Evolutionary conservation across 306 rosid genomes (phyloP), one percentile per base, ranked within the genome.

Genomic region (Pterocarpus santalinus): DNA sequence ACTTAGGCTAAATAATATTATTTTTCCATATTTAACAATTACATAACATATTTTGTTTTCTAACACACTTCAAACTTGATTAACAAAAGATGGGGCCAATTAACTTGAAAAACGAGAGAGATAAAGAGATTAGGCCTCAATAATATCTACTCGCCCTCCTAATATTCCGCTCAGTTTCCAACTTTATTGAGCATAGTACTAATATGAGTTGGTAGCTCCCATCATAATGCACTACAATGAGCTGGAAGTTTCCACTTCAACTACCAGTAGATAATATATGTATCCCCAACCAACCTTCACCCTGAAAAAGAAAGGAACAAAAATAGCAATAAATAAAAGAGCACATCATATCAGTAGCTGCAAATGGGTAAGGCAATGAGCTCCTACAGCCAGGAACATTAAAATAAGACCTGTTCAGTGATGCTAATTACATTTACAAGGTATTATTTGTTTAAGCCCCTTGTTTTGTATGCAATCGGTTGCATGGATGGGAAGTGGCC

Each of bases 241-340:
- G 78, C 73, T 76, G 73, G 73, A 82, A 69, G 82, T 38, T 49
- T 81, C 78, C 73, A 69, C 51, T 69, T 76, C 81, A 82, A 76
- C 81, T 36, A 82, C 66, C 77, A 2, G 34, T 57, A 55, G 39
- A 47, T 64, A 30, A 64, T 43, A 64, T 10, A 70, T 16, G 67
- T 4, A 71, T 49, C 13, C 43, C 51, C 51, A 60, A 34, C 53
- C 69, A 16, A 55, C 61, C 61, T 30, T 33, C 53, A 46, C 63
- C 53, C 39, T 5, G 8, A 38, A 62, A 43, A 22, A 3, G 15
- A 36, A 52, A 4, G 11, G 13, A 8, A 4, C 55, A 1, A 46
- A 60, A 47, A 6, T 39, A 30, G 73, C 28, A 30, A 63, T 51
- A 38, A 5, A 51, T 70, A 80, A 64, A 61, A 46, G 46, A 49